phyloP scores from a whole-genome alignment of 805 yeast species.

The Saturnispora ahearnii region DNA sequence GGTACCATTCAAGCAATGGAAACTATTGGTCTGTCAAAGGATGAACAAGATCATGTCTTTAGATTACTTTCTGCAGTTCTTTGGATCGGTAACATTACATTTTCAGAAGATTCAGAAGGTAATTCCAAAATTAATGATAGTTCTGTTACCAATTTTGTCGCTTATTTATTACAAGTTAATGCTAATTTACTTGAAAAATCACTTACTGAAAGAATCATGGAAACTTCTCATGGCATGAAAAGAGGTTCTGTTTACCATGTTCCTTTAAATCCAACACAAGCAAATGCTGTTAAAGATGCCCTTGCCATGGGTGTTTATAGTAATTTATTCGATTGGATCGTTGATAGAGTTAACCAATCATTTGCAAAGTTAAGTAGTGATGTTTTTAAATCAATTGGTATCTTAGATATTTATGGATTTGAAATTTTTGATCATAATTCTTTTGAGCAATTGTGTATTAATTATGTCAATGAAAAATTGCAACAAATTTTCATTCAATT shows the following conservation, averaged over 20 bases:
- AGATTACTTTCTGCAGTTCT: conserved; percentile 73
- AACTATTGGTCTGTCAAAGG: conserved; percentile 70
- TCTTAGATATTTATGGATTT: conserved; percentile 91
- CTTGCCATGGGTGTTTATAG: conserved; percentile 90
- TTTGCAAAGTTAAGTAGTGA: conserved; percentile 41
- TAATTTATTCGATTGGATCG: conserved; percentile 94
- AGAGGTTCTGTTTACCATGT: conserved; percentile 93
- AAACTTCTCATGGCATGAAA: conserved; percentile 80
- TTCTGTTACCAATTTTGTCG: conserved; percentile 90
- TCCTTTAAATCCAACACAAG: conserved; percentile 86
- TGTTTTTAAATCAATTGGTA: conserved; percentile 65
- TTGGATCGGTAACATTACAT: conserved; percentile 92
- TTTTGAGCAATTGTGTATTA: conserved; percentile 91
- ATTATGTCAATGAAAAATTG: conserved; percentile 89
- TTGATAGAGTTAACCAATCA: conserved; percentile 77
- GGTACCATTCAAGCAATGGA: conserved; percentile 70
- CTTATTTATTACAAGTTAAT: conserved; percentile 79
- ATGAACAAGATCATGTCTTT: conserved; percentile 87
- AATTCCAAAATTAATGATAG: conserved; percentile 75
- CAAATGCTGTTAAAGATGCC: conserved; percentile 91
- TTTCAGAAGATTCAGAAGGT: conserved; percentile 79
- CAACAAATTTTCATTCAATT: conserved; percentile 95
- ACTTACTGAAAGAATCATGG: conserved; percentile 72
- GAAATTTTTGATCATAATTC: conserved; percentile 93
- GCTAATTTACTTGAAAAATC: conserved; percentile 57